Conservation (phyloP, 352 stramenopile genomes). For the Paralagenidium karlingii region DNA sequence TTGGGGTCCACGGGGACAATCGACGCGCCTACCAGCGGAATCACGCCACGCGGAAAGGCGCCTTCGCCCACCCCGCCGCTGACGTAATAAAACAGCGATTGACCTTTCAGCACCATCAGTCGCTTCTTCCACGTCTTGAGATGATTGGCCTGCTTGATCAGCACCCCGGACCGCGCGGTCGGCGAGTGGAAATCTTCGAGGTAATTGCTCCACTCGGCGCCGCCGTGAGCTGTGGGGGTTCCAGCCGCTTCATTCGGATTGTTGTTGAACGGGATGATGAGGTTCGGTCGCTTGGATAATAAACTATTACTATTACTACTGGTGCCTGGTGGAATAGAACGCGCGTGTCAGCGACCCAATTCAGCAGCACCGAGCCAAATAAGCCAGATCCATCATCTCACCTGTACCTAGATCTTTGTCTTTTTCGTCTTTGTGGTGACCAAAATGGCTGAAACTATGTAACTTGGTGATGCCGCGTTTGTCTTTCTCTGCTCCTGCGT, state of each 20-base stretch:
- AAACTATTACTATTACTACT: too few species aligned
- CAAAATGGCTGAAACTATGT: too few species aligned
- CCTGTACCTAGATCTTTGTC: too few species aligned
- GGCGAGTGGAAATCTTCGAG: constrained; percentile 6
- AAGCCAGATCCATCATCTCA: too few species aligned
- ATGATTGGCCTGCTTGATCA: constrained; percentile 10
- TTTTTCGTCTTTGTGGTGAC: too few species aligned
- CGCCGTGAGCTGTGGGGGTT: background rate
- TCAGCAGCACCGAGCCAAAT: too few species aligned
- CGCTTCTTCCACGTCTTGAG: constrained; percentile 11
- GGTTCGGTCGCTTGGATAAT: constrained; percentile 53
- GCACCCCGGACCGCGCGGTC: constrained; percentile 3
- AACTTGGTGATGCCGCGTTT: too few species aligned
- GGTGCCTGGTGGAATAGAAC: too few species aligned
- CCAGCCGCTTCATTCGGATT: too few species aligned
- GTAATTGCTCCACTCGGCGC: background rate
- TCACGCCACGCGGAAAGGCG: constrained; percentile 6
- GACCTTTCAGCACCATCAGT: constrained; percentile 8
- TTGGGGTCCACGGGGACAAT: constrained; percentile 1
- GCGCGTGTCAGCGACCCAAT: too few species aligned
- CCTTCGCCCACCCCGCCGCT: constrained; percentile 5
- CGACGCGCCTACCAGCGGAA: constrained; percentile 5
- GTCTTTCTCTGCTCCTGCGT: too few species aligned
- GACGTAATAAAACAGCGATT: constrained; percentile 11
- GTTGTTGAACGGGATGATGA: constrained; percentile 70